Evolutionary conservation across 2,329 filamentous ascomycete species (phyloP).

Genomic region (Chrysoporthe austroafricana): DNA sequence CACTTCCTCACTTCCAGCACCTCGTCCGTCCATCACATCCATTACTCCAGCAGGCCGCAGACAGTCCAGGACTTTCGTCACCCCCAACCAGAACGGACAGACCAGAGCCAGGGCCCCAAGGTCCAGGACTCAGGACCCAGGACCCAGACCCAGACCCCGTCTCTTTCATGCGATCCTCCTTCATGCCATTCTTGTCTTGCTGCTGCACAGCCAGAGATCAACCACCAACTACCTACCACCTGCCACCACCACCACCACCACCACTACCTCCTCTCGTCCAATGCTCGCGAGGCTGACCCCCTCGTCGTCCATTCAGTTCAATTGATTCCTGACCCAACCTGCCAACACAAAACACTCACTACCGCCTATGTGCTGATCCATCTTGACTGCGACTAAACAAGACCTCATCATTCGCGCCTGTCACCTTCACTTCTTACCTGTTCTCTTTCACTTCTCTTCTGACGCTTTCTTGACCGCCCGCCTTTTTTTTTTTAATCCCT

Average conservation of each 20-base stretch:
- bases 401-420: slow-evolving; percentile 7
- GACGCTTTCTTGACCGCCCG: slow-evolving; percentile 19
- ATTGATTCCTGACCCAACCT: slow-evolving; percentile 14
- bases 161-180: slow-evolving; percentile 13
- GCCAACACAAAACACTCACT: slow-evolving; percentile 16
- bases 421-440: slow-evolving; percentile 19
- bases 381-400: not conserved
- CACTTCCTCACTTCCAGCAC: not conserved
- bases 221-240: slow-evolving; percentile 4
- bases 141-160: slow-evolving; percentile 5
- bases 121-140: slow-evolving; percentile 5
- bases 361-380: slow-evolving; percentile 11
- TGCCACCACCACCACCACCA: slow-evolving; percentile 10
- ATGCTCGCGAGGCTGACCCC: slow-evolving; percentile 16
- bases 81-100: not conserved
- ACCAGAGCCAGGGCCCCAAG: slow-evolving; percentile 8
- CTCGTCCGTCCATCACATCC: not conserved
- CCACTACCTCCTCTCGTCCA: slow-evolving; percentile 5
- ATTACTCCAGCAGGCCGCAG: slow-evolving; percentile 2
- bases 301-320: slow-evolving; percentile 9
- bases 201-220: not conserved
- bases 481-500: slow-evolving; percentile 10
- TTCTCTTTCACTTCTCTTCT: slow-evolving; percentile 15
- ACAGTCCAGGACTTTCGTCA: not conserved
- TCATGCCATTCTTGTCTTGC: slow-evolving; percentile 9